These are phyloP conservation scores for Fomitopsis pulvina DNA, from an alignment of 768 basidiomycete genomes.

Conservation along the genomic window DNA sequence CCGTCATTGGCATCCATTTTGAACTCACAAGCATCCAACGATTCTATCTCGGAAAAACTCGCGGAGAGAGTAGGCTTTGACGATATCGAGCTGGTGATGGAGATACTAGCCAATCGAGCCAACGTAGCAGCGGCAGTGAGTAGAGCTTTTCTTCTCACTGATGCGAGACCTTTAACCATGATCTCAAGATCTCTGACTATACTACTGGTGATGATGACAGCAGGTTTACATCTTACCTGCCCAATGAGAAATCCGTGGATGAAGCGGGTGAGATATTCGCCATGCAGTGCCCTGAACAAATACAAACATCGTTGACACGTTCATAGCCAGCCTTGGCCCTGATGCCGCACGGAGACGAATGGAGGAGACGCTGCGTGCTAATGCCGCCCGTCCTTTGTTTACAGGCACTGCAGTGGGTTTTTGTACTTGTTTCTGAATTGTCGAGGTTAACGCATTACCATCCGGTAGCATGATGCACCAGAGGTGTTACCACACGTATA, in stretches of 20 bases:
- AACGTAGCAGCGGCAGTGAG: conserved; percentile 44
- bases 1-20: conserved; percentile 31
- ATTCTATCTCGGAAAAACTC: conserved; percentile 72
- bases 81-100: conserved; percentile 69
- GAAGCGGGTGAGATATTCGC: not conserved
- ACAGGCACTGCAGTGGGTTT: conserved; percentile 27
- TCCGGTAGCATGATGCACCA: conserved; percentile 43
- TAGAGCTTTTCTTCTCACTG: too few species aligned
- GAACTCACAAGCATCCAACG: conserved; percentile 45
- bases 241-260: not conserved
- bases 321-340: conserved; percentile 14
- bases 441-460: conserved; percentile 1
- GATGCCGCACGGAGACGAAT: conserved; percentile 54
- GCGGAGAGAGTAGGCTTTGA: conserved; percentile 82
- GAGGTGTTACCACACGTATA: conserved; percentile 87
- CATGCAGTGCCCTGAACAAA: not conserved
- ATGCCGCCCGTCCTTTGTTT: conserved; percentile 63
- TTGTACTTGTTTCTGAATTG: not conserved
- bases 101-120: conserved; percentile 55
- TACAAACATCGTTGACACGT: not conserved
- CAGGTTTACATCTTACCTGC: not conserved
- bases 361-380: conserved; percentile 51
- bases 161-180: too few species aligned
- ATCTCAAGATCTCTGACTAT: not conserved
- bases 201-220: not conserved